Evolutionary conservation across 768 basidiomycete species (phyloP).

Genomic region (Leucocoprinus sp.): DNA sequence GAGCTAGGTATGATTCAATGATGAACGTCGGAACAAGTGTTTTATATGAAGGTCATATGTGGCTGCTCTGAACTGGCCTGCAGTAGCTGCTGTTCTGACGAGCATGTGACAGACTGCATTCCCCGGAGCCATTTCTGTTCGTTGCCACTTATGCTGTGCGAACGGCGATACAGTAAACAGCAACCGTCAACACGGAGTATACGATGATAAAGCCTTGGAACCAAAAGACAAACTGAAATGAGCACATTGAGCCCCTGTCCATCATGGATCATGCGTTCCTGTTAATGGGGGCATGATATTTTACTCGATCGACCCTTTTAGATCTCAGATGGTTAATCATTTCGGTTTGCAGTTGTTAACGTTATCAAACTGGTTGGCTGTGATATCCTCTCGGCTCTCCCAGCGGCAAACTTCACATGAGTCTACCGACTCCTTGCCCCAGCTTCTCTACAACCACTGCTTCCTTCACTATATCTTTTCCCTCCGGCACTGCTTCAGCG

Average conservation of each 20-base stretch:
- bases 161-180: constrained; percentile 1
- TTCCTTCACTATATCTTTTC: constrained; percentile 16
- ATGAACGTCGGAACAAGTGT: no score
- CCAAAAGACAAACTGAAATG: no score
- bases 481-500: constrained; percentile 11
- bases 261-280: constrained; percentile 10
- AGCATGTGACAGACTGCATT: constrained; percentile 1
- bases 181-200: constrained; percentile 1
- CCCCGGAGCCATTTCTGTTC: constrained; percentile 3
- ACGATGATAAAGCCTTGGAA: not conserved
- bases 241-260: not conserved
- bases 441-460: constrained; percentile 18
- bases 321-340: constrained; percentile 8
- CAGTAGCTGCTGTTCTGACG: no score
- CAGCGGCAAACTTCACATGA: constrained; percentile 11
- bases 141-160: constrained; percentile 8
- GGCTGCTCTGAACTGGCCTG: no score
- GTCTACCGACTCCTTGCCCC: constrained; percentile 14
- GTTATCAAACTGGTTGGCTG: constrained; percentile 11
- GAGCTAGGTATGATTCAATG: no score
- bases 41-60: not conserved
- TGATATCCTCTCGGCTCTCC: constrained; percentile 8
- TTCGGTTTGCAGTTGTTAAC: constrained; percentile 7
- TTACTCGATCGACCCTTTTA: constrained; percentile 5
- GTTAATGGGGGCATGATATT: constrained; percentile 3